phyloP scores from a whole-genome alignment of 225 moss, liverwort and hornwort genomes.

The Ulota crispa region DNA sequence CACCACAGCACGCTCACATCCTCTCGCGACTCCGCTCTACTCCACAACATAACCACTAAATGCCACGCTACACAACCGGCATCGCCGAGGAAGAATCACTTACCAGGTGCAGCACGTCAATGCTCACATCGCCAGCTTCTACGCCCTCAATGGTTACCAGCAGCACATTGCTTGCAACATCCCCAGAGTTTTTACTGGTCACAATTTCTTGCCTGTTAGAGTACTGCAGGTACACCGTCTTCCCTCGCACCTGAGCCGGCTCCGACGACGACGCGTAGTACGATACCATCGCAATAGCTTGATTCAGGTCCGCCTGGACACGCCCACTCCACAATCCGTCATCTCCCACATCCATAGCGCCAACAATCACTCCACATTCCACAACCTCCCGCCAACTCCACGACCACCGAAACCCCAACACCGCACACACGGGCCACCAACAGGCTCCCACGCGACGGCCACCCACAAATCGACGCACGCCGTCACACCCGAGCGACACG shows the following conservation, averaged over 20 bases:
- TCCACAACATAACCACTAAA: conserved; percentile 30
- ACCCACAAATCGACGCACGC: not conserved
- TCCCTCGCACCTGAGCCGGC: conserved; percentile 98
- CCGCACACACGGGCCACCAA: not conserved
- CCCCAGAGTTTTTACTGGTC: conserved; percentile 99
- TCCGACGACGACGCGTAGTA: conserved; percentile 99
- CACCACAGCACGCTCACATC: conserved; percentile 55
- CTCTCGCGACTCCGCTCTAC: conserved; percentile 51
- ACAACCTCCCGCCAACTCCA: not conserved
- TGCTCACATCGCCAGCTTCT: conserved; percentile 99
- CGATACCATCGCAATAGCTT: conserved; percentile 99
- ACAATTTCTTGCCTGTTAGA: conserved; percentile 99
- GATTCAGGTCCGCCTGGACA: conserved; percentile 85
- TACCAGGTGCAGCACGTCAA: conserved; percentile 99
- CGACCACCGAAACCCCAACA: not conserved
- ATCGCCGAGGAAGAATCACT: conserved; percentile 59
- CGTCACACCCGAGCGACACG: not conserved
- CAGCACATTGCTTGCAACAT: conserved; percentile 99
- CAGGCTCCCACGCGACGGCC: not conserved
- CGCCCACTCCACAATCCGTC: conserved; percentile 4
- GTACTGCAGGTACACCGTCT: conserved; percentile 99
- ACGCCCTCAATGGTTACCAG: conserved; percentile 99
- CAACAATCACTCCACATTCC: not conserved
- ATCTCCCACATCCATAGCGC: not conserved
- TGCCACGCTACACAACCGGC: conserved; percentile 7